These are phyloP conservation scores for Bonnemaisonia californica DNA, from an alignment of 31 red algal genomes.

Conservation along the genomic window DNA sequence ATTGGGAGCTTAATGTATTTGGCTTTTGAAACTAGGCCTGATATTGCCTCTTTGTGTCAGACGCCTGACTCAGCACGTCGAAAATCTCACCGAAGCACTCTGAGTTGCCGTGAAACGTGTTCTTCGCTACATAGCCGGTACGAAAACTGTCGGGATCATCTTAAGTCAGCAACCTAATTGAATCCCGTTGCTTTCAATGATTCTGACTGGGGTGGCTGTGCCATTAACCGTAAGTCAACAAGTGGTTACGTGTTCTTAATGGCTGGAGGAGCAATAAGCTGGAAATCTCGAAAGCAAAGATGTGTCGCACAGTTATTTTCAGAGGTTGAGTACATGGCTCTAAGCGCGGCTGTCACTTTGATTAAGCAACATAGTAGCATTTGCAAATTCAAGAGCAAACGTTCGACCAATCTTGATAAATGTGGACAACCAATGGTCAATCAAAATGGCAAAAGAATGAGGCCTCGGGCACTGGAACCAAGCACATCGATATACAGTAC, in stretches of 20 bases:
- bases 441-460: neutral
- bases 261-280: neutral
- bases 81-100: neutral
- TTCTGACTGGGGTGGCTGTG: constrained; percentile 28
- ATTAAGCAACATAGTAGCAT: neutral
- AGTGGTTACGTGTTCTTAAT: constrained; percentile 30
- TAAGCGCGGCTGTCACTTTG: neutral
- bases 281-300: constrained; percentile 4
- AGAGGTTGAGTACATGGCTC: constrained; percentile 20
- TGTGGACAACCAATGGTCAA: neutral
- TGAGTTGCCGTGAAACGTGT: constrained; percentile 25
- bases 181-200: constrained; percentile 14
- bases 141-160: neutral
- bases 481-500: constrained; percentile 41
- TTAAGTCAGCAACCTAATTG: neutral
- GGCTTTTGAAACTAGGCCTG: constrained; percentile 16
- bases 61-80: constrained; percentile 15
- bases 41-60: constrained; percentile 6
- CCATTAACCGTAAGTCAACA: neutral
- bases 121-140: constrained; percentile 6
- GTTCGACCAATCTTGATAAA: neutral
- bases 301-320: constrained; percentile 13
- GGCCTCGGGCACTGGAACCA: neutral
- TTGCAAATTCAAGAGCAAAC: neutral
- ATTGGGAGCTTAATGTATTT: constrained; percentile 43